Evolutionary conservation across 306 rosid genomes (phyloP).

Genomic region (Casuarina glauca): DNA sequence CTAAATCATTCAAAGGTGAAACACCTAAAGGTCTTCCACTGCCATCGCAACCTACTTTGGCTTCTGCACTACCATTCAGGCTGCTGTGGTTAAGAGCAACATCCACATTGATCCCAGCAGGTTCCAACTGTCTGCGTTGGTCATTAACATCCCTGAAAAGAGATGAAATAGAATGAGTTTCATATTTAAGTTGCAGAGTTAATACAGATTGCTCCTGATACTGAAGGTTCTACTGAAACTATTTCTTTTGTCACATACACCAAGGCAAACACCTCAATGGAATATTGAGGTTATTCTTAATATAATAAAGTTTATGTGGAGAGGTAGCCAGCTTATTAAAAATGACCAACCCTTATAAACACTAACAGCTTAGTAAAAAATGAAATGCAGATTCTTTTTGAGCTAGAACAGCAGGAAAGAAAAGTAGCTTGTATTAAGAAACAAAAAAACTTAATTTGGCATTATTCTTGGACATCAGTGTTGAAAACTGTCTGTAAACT

Average conservation of each 20-base stretch:
- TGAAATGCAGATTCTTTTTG: neutral
- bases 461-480: neutral
- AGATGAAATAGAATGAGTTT: neutral
- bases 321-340: slow-evolving; percentile 1
- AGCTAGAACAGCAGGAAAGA: neutral
- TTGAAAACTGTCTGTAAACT: neutral
- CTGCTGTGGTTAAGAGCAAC: slow-evolving; percentile 3
- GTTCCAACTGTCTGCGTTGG: slow-evolving; percentile 16
- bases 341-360: neutral
- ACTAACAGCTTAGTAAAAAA: neutral
- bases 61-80: slow-evolving; percentile 20
- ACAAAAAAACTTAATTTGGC: neutral
- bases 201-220: neutral
- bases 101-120: slow-evolving; percentile 2
- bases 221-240: neutral
- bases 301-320: neutral
- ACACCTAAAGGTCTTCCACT: slow-evolving; percentile 24
- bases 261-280: neutral
- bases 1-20: slow-evolving; percentile 29
- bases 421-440: too few relatives aligned
- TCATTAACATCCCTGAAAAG: slow-evolving; percentile 32
- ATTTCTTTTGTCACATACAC: neutral
- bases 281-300: neutral
- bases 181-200: neutral
- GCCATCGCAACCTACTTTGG: slow-evolving; percentile 32